Percentiles rank a stretch among this genome's conserved stretches.
These are phyloP conservation scores for Megacollybia marginata DNA, from an alignment of 768 basidiomycete species.

Conservation along the genomic window DNA sequence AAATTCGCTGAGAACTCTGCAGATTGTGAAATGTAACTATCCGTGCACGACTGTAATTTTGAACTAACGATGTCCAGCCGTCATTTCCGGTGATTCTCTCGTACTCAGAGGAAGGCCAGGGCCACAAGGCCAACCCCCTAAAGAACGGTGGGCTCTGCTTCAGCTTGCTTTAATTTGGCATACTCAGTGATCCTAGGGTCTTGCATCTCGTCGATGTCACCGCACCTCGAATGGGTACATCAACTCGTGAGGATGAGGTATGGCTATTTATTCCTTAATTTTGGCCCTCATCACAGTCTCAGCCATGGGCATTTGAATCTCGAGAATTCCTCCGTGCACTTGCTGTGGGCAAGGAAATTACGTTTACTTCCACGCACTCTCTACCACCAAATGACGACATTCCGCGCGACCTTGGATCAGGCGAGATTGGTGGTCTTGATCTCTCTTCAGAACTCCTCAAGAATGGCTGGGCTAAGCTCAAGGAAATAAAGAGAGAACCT, in stretches of 20 bases:
- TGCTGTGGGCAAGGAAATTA: constrained; percentile 85
- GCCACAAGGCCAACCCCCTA: constrained; percentile 80
- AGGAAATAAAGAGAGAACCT: constrained; percentile 79
- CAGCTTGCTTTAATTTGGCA: constrained; percentile 1
- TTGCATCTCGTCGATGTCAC: constrained; percentile 84
- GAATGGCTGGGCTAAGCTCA: constrained; percentile 90
- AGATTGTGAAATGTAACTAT: constrained; percentile 58
- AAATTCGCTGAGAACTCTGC: constrained; percentile 1
- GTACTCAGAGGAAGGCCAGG: constrained; percentile 72
- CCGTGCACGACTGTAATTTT: constrained; percentile 2
- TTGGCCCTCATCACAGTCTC: constrained; percentile 4
- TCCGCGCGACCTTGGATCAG: constrained; percentile 73
- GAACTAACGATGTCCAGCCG: constrained; percentile 44
- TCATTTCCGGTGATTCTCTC: constrained; percentile 86
- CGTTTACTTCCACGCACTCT: constrained; percentile 76
- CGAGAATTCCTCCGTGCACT: constrained; percentile 86
- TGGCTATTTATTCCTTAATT: constrained; percentile 1
- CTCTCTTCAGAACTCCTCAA: constrained; percentile 70
- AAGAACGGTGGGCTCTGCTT: constrained; percentile 60
- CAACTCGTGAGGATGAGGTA: constrained; percentile 86
- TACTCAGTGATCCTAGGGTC: constrained; percentile 40
- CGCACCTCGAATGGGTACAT: constrained; percentile 79
- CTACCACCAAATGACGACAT: constrained; percentile 70
- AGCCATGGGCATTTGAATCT: constrained; percentile 90
- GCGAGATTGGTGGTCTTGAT: constrained; percentile 67